These are phyloP conservation scores for Camellia sinensis DNA, from an alignment of 148 eudicot genomes.

Conservation along the genomic window DNA sequence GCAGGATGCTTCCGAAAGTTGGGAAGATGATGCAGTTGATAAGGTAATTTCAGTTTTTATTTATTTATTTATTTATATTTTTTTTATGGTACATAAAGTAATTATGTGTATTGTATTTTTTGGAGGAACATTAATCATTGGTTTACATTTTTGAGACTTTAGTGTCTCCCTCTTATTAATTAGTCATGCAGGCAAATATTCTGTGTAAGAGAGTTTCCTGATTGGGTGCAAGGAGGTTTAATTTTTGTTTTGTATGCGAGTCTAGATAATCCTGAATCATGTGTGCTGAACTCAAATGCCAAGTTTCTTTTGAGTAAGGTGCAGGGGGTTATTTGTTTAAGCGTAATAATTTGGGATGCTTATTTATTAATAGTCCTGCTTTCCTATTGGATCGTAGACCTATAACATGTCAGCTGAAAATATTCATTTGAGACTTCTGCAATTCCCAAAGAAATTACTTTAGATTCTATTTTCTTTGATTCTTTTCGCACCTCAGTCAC, in stretches of 20 bases:
- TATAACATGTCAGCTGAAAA: neutral
- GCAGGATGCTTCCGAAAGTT: slow-evolving; percentile 77
- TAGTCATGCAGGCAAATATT: neutral
- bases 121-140: neutral
- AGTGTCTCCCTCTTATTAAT: neutral
- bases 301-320: neutral
- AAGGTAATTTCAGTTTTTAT: slow-evolving; percentile 45
- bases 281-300: neutral
- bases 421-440: neutral
- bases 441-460: neutral
- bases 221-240: neutral
- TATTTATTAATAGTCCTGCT: neutral
- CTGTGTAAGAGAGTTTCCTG: neutral
- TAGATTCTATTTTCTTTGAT: neutral
- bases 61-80: neutral
- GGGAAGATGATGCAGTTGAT: slow-evolving; percentile 61
- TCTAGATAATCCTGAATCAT: neutral
- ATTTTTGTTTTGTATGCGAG: neutral
- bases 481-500: neutral
- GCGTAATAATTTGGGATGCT: neutral
- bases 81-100: neutral
- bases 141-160: neutral
- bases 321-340: neutral
- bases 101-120: neutral
- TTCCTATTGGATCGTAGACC: neutral